phyloP scores from a whole-genome alignment of 805 yeast genomes.

The Kluyveromyces siamensis region DNA sequence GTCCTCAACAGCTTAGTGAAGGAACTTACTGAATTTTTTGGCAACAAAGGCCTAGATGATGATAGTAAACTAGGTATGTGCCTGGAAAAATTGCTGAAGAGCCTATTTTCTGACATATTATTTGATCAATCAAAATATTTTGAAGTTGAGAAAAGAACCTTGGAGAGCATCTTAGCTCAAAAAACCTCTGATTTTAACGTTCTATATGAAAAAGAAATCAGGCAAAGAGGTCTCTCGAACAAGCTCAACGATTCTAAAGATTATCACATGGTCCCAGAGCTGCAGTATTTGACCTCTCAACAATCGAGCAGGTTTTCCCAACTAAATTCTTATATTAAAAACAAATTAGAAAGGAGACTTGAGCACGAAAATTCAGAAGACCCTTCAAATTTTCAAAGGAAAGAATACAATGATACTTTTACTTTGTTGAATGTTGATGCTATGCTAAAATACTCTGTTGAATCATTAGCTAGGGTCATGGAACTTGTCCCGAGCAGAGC shows the following conservation, averaged over 20 bases:
- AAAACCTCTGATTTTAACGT: constrained; percentile 27
- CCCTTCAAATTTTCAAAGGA: not conserved
- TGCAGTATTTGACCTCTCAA: constrained; percentile 13
- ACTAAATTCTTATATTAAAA: constrained; percentile 48
- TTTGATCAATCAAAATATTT: constrained; percentile 58
- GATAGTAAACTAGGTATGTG: constrained; percentile 36
- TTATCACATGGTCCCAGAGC: constrained; percentile 13
- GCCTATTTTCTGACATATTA: constrained; percentile 61
- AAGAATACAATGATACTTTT: constrained; percentile 17
- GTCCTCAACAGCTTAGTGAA: constrained; percentile 51
- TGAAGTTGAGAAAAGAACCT: constrained; percentile 56
- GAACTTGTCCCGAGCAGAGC: constrained; percentile 61
- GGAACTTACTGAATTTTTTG: constrained; percentile 54
- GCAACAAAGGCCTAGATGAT: constrained; percentile 36
- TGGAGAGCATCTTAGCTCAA: constrained; percentile 36
- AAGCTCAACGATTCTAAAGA: constrained; percentile 21
- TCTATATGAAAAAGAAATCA: constrained; percentile 25
- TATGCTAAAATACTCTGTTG: constrained; percentile 63
- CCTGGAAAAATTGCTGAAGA: constrained; percentile 66
- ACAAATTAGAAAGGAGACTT: constrained; percentile 35
- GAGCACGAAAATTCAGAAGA: constrained; percentile 2
- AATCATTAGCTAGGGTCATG: constrained; percentile 65
- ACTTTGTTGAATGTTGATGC: constrained; percentile 45
- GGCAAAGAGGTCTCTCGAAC: constrained; percentile 18
- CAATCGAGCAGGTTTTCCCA: constrained; percentile 38